A percentile compares a stretch with the other conserved stretches of the same genome.
phyloP scores from a whole-genome alignment of 495 filamentous ascomycete genomes.

The Melanomma pulvis-pyrius region DNA sequence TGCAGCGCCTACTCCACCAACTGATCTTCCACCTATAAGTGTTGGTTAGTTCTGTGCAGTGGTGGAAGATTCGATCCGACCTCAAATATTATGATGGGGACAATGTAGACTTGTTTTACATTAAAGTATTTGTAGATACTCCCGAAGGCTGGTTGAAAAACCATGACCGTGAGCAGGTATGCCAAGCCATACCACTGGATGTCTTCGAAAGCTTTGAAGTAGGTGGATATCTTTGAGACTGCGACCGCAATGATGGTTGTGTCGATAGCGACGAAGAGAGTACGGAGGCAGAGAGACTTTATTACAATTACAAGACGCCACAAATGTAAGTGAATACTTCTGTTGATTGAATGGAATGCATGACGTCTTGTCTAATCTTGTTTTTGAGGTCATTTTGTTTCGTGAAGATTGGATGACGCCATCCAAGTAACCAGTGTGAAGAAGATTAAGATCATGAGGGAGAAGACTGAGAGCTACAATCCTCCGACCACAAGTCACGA shows the following conservation, averaged over 20 bases:
- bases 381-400: background rate
- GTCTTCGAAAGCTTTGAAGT: constrained; percentile 72
- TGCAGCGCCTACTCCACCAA: constrained; percentile 39
- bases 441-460: no score
- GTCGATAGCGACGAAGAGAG: constrained; percentile 43
- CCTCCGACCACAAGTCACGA: no score
- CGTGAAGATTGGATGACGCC: no score
- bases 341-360: background rate
- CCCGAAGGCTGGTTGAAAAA: constrained; percentile 43
- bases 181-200: constrained; percentile 77
- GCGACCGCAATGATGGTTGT: constrained; percentile 82
- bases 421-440: no score
- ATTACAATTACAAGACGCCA: constrained; percentile 2
- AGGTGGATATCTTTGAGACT: constrained; percentile 77
- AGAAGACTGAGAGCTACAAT: no score
- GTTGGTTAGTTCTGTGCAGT: constrained; percentile 26
- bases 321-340: background rate
- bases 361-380: background rate
- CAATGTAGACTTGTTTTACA: constrained; percentile 44
- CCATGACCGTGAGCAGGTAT: constrained; percentile 70
- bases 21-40: constrained; percentile 36
- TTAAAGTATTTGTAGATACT: constrained; percentile 44
- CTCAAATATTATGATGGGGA: constrained; percentile 32
- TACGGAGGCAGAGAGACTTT: constrained; percentile 4
- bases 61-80: constrained; percentile 28